phyloP scores from a whole-genome alignment of 139 green algal species.

The Chlorella sp. region DNA sequence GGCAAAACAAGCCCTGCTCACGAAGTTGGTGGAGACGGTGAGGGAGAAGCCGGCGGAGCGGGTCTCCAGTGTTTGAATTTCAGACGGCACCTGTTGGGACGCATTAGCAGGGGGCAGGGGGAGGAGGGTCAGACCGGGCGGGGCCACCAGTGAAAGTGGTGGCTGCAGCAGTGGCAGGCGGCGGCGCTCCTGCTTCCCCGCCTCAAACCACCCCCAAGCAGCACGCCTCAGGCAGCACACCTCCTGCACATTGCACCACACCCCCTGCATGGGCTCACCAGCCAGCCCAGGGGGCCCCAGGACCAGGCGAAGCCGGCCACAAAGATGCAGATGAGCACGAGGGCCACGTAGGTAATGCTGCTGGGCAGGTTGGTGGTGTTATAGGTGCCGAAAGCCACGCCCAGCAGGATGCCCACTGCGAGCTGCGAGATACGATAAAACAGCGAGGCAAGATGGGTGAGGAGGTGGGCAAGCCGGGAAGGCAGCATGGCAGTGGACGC shows the following conservation, averaged over 20 bases:
- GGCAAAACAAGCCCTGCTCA: too few relatives aligned
- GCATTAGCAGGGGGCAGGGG: too few relatives aligned
- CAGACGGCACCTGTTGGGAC: constrained; percentile 55
- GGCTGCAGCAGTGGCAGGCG: too few relatives aligned
- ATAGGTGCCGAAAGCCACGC: constrained; percentile 46
- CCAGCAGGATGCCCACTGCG: constrained; percentile 49
- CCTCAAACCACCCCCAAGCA: too few relatives aligned
- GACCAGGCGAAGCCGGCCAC: constrained; percentile 80
- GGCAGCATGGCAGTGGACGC: neutral
- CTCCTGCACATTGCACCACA: too few relatives aligned
- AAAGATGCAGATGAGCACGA: constrained; percentile 80
- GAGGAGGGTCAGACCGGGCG: too few relatives aligned
- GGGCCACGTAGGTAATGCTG: constrained; percentile 39
- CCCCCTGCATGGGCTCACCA: constrained; percentile 48
- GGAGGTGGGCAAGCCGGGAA: neutral
- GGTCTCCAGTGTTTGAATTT: constrained; percentile 67
- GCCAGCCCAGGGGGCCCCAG: constrained; percentile 79
- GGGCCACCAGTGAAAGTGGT: too few relatives aligned
- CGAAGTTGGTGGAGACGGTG: constrained; percentile 12
- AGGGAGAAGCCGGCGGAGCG: constrained; percentile 41
- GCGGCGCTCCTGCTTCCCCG: too few relatives aligned
- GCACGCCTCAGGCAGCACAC: too few relatives aligned
- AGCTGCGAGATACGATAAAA: constrained; percentile 41
- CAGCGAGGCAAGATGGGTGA: neutral
- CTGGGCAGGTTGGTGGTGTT: constrained; percentile 33